Base-by-base conservation (phyloP, 495 filamentous ascomycete genomes). In the Aspergillus egyptiacus region DNA sequence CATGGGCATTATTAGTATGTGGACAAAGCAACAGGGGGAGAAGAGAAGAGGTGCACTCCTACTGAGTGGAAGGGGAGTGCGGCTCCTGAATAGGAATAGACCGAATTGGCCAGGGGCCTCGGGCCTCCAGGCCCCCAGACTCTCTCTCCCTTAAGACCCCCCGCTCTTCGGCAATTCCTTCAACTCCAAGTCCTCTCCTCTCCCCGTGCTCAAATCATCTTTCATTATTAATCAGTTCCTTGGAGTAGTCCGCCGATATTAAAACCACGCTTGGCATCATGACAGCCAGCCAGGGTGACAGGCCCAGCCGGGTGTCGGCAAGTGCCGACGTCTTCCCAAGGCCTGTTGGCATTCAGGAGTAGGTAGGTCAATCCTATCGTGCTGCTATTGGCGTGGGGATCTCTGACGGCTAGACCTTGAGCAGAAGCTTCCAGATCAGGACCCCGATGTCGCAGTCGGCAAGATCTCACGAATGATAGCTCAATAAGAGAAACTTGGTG, bases 241-340 rank as follows among this genome's bases (percentile, higher is more conserved):
- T 39, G 36, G 25, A 24, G 10, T 24, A n/a, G 35, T 9, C 35
- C 25, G 13, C 5, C n/a, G 2, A n/a, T 13, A 39, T n/a, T 42
- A 4, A 31, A 19, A 18, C 9, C 10, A 19, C 33, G 41, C 41
- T 44, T 44, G 41, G 41, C 41, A 44, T 23, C 41, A 14, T 6
- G 17, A 19, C 27, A 44, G 41, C 13, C 41, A 33, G 18, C 15
- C 19, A 18, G 36, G 11, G 31, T 40, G 37, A 28, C 25, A 44
- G 24, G 41, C 41, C 41, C 41, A 44, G 41, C 27, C 41, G 41
- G 41, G 15, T 44, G 41, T 44, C 41, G 41, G 41, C 41, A 44
- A 44, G 17, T 44, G 15, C 41, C 41, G 41, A 33, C 41, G 32
- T 28, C 33, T 19, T 9, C 9, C 18, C 14, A 43, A 10, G 33